phyloP scores from a whole-genome alignment of 1,139 yeast genomes.

The Blastobotrys proliferans region DNA sequence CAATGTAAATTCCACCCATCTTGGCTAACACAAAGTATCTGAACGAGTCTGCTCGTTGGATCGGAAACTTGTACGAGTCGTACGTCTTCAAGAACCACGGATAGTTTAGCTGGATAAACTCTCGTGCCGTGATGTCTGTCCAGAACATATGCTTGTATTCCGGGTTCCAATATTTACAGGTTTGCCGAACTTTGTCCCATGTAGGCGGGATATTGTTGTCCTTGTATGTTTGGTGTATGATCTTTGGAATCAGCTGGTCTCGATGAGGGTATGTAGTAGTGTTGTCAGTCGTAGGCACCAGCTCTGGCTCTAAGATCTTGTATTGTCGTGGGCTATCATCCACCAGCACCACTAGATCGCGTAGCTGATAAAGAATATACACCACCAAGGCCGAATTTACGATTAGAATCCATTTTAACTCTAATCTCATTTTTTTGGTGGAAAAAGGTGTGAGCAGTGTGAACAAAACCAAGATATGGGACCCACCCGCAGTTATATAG shows the following conservation, averaged over 20 bases:
- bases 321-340: conserved; percentile 41
- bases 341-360: conserved; percentile 70
- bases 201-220: conserved; percentile 68
- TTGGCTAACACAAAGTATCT: conserved; percentile 78
- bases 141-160: conserved; percentile 79
- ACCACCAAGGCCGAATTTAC: conserved; percentile 41
- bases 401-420: conserved; percentile 27
- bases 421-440: conserved; percentile 24
- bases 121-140: conserved; percentile 83
- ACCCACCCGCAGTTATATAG: no score
- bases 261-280: no score
- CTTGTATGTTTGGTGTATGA: conserved; percentile 91
- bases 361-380: conserved; percentile 57
- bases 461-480: no score
- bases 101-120: conserved; percentile 70
- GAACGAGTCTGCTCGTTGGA: conserved; percentile 86
- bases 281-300: neutral
- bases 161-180: conserved; percentile 63
- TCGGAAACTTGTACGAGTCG: conserved; percentile 73
- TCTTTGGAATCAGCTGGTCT: conserved; percentile 58
- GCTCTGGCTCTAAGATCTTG: conserved; percentile 10
- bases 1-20: conserved; percentile 88
- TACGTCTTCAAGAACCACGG: conserved; percentile 83
- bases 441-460: neutral
- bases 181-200: conserved; percentile 76